A percentile compares a stretch with the other conserved stretches of the same genome.
Evolutionary conservation across 2,329 filamentous ascomycete species (phyloP).

Genomic region (Diaporthe helianthi): DNA sequence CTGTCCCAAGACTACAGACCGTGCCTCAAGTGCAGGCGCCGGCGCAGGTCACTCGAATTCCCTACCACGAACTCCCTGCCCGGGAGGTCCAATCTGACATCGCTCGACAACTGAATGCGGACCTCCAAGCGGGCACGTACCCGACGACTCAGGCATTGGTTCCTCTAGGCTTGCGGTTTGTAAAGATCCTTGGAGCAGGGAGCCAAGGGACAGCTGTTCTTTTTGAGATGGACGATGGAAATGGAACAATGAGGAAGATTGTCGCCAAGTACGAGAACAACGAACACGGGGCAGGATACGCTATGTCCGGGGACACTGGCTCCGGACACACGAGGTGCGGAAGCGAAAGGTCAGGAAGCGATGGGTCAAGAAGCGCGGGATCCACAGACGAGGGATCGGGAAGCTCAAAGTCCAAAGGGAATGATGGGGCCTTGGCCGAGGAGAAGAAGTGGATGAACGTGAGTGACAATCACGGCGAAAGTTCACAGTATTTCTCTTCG

Average conservation of each 20-base stretch:
- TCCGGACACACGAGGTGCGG: no score
- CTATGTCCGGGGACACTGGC: no score
- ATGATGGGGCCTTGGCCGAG: not conserved
- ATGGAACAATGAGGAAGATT: not conserved
- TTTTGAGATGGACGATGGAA: not conserved
- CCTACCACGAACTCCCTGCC: not conserved
- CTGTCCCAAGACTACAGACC: no score
- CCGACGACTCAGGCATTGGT: not conserved
- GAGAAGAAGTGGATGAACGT: not conserved
- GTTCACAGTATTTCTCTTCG: not conserved
- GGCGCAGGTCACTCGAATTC: not conserved
- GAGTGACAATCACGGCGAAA: not conserved
- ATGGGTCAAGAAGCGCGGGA: no score
- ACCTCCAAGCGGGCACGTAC: not conserved
- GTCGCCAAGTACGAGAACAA: not conserved
- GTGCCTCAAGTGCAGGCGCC: not conserved
- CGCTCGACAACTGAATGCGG: not conserved
- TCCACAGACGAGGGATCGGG: no score
- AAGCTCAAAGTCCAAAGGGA: no score
- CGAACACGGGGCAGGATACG: no score
- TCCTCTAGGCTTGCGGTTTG: not conserved
- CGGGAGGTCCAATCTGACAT: not conserved
- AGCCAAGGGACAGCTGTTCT: not conserved
- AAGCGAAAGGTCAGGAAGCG: no score
- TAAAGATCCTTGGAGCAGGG: constrained; percentile 5